Base-by-base conservation (phyloP, 495 filamentous ascomycete species). In the Penicillium alfredii region DNA sequence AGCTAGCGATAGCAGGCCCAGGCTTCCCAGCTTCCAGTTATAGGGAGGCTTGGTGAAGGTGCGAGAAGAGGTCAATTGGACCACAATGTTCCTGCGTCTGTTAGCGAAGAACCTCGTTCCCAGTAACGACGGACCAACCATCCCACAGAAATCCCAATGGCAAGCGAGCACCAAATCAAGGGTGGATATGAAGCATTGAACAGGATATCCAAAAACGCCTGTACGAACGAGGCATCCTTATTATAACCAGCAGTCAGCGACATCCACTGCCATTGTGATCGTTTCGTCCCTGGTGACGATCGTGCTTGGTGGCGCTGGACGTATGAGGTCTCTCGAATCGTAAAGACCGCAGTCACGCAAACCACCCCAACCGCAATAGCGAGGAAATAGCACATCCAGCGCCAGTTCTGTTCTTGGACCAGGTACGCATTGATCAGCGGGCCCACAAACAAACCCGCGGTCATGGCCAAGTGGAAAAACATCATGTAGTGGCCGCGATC, bases 401-500 rank as follows among this genome's bases (percentile, higher is more conserved):
- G 46, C 58, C 58, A 61, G 10, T 49, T 23, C 20, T 51, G 20
- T 13, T 55, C 41, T 31, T 61, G 58, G 0, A 56, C 51, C 2
- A 61, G 42, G 16, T 56, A 58, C 1, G 58, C 58, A 18, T 54
- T 58, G 45, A 61, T 61, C 26, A 62, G 33, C 4, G 58, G 58
- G 1, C 58, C 58, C 12, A 62, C 15, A 6, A 62, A 62, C 16
- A 59, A 33, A 3, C 58, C 58, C 3, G 40, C 35, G 1, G 53
- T 57, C 35, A 62, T 35, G 2, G 55, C 55, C 4, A 62, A 28
- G 18, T 62, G 55, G 36, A 62, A 62, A 20, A 62, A 47, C 58
- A 62, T 62, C 38, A 61, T 42, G 27, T 51, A 58, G 26, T 61
- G 58, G 7, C 58, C 58, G 4, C 58, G 51, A n/a, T 62, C 54